These are phyloP conservation scores for Carnegiea gigantea DNA, from an alignment of 179 eudicot genomes.

Conservation along the genomic window DNA sequence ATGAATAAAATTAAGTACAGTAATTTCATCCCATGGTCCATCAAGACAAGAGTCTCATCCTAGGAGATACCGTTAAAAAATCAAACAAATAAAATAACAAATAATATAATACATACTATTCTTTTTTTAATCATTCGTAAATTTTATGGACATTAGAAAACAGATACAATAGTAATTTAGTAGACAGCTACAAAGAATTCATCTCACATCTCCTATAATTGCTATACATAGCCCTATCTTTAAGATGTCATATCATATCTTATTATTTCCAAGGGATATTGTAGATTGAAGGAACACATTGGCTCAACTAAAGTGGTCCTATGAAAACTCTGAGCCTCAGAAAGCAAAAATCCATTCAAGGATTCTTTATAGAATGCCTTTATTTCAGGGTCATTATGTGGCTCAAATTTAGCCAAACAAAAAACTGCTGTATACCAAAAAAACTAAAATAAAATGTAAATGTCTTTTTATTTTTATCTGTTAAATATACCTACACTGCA, in stretches of 20 bases:
- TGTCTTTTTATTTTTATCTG: background rate
- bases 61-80: background rate
- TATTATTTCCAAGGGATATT: background rate
- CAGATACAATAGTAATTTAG: too few relatives aligned
- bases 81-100: background rate
- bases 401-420: constrained; percentile 20
- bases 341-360: background rate
- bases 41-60: background rate
- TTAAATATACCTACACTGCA: background rate
- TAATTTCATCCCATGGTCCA: too few relatives aligned
- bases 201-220: background rate
- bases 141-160: too few relatives aligned
- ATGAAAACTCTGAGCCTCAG: background rate
- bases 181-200: too few relatives aligned
- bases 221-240: background rate
- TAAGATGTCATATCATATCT: background rate
- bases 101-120: background rate
- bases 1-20: too few relatives aligned
- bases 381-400: background rate
- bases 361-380: background rate
- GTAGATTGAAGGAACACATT: background rate
- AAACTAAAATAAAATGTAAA: background rate
- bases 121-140: too few relatives aligned
- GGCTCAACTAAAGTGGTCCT: constrained; percentile 4
- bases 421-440: background rate